Evolutionary conservation across 768 basidiomycete genomes (phyloP).

Genomic region (Kondoa subrosea): DNA sequence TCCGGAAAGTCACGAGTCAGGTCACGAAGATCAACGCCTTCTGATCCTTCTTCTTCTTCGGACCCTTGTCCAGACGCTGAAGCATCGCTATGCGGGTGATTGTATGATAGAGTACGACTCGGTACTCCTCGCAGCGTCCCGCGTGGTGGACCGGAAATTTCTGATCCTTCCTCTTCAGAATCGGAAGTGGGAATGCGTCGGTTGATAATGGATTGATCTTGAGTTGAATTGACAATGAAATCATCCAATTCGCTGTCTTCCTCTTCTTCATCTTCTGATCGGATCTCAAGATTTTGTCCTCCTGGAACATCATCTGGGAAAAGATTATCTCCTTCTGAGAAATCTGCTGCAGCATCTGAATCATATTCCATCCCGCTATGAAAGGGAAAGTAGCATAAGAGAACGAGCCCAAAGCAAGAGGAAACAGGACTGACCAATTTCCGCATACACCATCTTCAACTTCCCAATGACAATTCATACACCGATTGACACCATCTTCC

Average conservation of each 20-base stretch:
- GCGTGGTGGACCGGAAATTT: too few species aligned
- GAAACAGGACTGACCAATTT: slow-evolving; percentile 12
- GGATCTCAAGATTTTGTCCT: background rate
- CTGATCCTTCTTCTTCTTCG: too few species aligned
- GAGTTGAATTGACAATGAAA: too few species aligned
- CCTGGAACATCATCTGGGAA: background rate
- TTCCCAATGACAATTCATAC: slow-evolving; percentile 18
- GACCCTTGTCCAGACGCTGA: too few species aligned
- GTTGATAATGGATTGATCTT: too few species aligned
- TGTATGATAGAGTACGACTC: too few species aligned
- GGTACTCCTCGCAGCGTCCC: too few species aligned
- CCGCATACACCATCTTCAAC: slow-evolving; percentile 15
- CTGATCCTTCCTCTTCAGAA: too few species aligned
- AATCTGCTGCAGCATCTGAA: background rate
- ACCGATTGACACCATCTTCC: slow-evolving; percentile 16
- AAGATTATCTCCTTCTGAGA: background rate
- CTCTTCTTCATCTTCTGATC: background rate
- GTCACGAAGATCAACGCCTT: background rate
- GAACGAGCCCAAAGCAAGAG: background rate
- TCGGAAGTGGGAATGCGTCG: too few species aligned
- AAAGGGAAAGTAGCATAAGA: background rate
- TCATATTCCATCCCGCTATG: background rate
- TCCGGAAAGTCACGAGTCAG: background rate
- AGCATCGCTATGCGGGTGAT: too few species aligned
- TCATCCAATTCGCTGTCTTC: background rate